These are phyloP conservation scores for Talaromyces sp. DNA, from an alignment of 2,329 filamentous ascomycete species.

Conservation along the genomic window DNA sequence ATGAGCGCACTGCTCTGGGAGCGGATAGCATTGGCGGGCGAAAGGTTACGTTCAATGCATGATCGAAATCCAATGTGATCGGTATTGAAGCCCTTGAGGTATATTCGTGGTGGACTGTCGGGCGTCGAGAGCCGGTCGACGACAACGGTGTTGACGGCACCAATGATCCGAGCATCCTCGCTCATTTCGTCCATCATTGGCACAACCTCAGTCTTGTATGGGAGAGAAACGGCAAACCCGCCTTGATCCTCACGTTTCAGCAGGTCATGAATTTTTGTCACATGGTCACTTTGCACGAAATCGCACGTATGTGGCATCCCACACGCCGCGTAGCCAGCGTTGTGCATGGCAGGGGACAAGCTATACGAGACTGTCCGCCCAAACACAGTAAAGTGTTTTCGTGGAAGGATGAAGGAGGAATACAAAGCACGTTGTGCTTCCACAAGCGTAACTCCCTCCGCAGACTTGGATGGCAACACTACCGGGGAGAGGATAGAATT, in stretches of 20 bases:
- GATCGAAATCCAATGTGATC: conserved; percentile 76
- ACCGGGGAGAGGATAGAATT: conserved; percentile 62
- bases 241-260: conserved; percentile 64
- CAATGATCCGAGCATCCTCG: conserved; percentile 67
- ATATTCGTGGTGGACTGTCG: conserved; percentile 54
- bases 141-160: conserved; percentile 70
- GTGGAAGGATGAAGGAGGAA: conserved; percentile 60
- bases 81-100: conserved; percentile 72
- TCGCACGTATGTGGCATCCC: conserved; percentile 65
- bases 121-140: conserved; percentile 52
- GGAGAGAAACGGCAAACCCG: conserved; percentile 65
- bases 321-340: conserved; percentile 59
- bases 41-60: conserved; percentile 66
- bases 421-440: conserved; percentile 63
- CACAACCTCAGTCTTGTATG: conserved; percentile 69
- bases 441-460: conserved; percentile 51
- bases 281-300: conserved; percentile 57
- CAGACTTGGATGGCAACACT: conserved; percentile 44
- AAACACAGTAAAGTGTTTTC: conserved; percentile 68
- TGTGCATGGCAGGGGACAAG: conserved; percentile 73
- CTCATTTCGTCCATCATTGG: conserved; percentile 61
- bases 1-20: conserved; percentile 53
- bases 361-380: conserved; percentile 69
- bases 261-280: conserved; percentile 60
- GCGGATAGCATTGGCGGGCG: conserved; percentile 63